Conservation (phyloP, 176 grass and related monocot species). For the Musa beccarii region DNA sequence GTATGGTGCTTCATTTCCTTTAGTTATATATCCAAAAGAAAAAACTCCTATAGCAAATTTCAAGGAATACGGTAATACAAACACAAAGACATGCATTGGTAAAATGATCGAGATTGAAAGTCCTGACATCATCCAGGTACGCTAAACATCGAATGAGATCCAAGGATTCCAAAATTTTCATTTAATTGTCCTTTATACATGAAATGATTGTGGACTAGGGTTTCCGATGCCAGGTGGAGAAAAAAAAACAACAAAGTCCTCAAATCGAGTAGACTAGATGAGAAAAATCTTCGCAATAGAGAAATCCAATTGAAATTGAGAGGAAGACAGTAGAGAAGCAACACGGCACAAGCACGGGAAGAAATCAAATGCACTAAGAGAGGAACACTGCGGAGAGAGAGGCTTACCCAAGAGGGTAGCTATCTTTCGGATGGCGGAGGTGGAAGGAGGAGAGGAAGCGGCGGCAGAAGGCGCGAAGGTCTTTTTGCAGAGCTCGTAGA, state of each 20-base stretch:
- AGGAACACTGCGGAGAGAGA: neutral
- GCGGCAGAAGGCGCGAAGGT: conserved; percentile 33
- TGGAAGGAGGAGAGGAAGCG: conserved; percentile 14
- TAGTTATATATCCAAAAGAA: too few relatives aligned
- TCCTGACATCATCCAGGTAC: neutral
- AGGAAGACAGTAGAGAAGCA: neutral
- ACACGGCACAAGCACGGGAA: neutral
- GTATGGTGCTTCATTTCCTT: too few relatives aligned
- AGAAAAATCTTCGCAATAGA: too few relatives aligned
- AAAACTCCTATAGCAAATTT: too few relatives aligned
- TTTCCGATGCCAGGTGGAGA: too few relatives aligned
- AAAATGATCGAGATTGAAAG: neutral
- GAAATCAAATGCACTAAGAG: neutral
- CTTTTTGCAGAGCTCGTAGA: conserved; percentile 69
- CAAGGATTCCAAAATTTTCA: neutral
- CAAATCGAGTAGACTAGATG: too few relatives aligned
- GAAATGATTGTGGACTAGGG: neutral
- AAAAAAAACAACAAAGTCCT: too few relatives aligned
- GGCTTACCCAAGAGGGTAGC: conserved; percentile 44
- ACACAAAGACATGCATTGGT: too few relatives aligned
- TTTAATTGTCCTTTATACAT: neutral
- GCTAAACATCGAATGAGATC: neutral
- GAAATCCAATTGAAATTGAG: too few relatives aligned
- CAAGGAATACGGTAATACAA: too few relatives aligned
- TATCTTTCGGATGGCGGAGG: conserved; percentile 32